A percentile compares a stretch with the other conserved stretches of the same genome.
Conservation (phyloP, 176 grass and related monocot species). For the Musa itinerans region DNA sequence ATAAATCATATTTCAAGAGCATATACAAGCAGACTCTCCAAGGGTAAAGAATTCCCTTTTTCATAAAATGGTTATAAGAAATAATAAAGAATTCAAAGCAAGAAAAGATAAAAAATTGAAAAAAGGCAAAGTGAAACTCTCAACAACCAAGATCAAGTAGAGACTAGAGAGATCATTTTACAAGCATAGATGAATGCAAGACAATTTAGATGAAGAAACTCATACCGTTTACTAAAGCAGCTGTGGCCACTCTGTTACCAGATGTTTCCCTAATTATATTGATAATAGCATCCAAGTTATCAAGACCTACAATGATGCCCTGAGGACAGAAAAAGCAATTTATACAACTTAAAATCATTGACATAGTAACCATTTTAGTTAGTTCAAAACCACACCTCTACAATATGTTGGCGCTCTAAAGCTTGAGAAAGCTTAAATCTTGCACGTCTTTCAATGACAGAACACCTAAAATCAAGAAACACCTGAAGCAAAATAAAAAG, state of each 20-base stretch:
- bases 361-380: not conserved
- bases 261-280: conserved; percentile 65
- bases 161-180: no score
- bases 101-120: not conserved
- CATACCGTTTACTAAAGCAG: conserved; percentile 73
- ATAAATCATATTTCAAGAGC: no score
- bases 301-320: conserved; percentile 89
- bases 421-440: conserved; percentile 93
- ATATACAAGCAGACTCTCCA: no score
- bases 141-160: not conserved
- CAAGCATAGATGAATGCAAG: not conserved
- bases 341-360: not conserved
- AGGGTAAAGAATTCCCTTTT: no score
- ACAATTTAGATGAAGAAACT: not conserved
- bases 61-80: no score
- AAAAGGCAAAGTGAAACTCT: not conserved
- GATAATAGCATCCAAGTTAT: conserved; percentile 94
- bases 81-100: no score
- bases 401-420: conserved; percentile 79
- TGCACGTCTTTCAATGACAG: conserved; percentile 85
- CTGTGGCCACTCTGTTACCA: conserved; percentile 44
- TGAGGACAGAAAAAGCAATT: conserved; percentile 30
- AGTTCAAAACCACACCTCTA: conserved; percentile 56
- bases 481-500: conserved; percentile 36
- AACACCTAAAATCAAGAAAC: conserved; percentile 87